Base-by-base conservation (phyloP, 2,329 filamentous ascomycete species). In the Aspergillus sp. region DNA sequence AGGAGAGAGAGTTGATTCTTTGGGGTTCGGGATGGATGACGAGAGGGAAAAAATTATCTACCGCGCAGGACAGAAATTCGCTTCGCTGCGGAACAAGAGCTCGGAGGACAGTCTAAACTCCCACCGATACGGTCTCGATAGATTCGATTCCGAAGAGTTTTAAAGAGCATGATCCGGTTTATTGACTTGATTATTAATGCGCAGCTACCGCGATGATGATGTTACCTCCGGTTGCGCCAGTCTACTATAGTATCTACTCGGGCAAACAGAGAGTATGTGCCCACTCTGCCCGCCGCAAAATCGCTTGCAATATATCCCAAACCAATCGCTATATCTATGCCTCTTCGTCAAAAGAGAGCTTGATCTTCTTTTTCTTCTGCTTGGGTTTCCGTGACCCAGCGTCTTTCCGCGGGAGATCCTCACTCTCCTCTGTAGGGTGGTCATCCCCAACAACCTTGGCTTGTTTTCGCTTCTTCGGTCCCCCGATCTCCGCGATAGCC, bases 341-440 rank as follows among this genome's bases (percentile, higher is more conserved):
- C 54, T 76, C 71, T 19, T 42, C 40, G 43, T 75, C 71, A 58
- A 77, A 77, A 2, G 75, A 76, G 13, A 77, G 65, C 57, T 77
- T 77, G 55, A 76, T 73, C 59, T 75, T 76, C 68, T 75, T 76
- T 52, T 70, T 71, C 57, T 72, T 74, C 54, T 64, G 60, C 55
- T 73, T 74, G 7, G 66, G 56, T 57, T 74, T 75, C 45, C 64
- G 64, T 44, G 61, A 52, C 34, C 58, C 55, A 40, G 57, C 31
- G 4, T 61, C 58, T 49, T 65, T 66, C 45, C 59, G 53, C 40
- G 50, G 58, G 20, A 48, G 50, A 29, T 64, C 58, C 36, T 65
- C 56, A 25, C 59, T 47, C n/a, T 64, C 61, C 19, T 58, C 47
- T 11, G 50, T 44, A 34, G 44, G 49, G 7, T 58, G 58, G n/a